phyloP scores from a whole-genome alignment of 1,139 yeast species.

The Geotrichum restrictum region DNA sequence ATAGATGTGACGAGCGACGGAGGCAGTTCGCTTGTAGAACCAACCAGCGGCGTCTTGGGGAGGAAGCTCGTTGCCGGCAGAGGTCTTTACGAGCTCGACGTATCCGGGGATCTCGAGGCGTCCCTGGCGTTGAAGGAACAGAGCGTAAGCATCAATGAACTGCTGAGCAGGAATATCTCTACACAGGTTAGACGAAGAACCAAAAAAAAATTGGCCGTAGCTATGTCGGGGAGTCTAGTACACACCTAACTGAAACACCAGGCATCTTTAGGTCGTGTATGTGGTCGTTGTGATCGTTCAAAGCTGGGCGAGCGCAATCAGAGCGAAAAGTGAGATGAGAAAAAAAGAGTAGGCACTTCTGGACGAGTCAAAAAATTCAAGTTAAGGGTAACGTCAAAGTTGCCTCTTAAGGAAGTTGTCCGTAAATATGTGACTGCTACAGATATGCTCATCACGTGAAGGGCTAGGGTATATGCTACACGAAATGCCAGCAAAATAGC shows the following conservation, averaged over 20 bases:
- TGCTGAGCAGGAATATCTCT: slow-evolving; percentile 99
- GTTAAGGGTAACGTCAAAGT: neutral
- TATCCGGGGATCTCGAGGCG: slow-evolving; percentile 99
- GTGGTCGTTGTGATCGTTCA: slow-evolving; percentile 15
- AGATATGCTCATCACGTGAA: neutral
- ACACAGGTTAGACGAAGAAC: slow-evolving; percentile 1
- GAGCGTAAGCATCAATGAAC: slow-evolving; percentile 98
- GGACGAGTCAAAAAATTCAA: neutral
- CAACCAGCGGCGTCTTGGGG: slow-evolving; percentile 99
- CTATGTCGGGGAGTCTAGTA: slow-evolving; percentile 28
- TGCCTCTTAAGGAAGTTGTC: slow-evolving; percentile 1
- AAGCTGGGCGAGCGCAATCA: slow-evolving; percentile 20
- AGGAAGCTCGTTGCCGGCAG: slow-evolving; percentile 98
- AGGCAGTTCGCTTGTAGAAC: slow-evolving; percentile 99
- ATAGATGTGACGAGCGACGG: slow-evolving; percentile 99
- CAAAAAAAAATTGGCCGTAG: neutral
- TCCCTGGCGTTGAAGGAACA: slow-evolving; percentile 99
- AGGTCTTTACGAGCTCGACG: slow-evolving; percentile 99
- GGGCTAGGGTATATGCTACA: neutral
- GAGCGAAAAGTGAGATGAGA: slow-evolving; percentile 12
- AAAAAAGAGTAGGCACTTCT: slow-evolving; percentile 1
- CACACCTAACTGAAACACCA: slow-evolving; percentile 98
- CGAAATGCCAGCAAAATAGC: neutral
- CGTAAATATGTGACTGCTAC: neutral
- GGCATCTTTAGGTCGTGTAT: slow-evolving; percentile 58